Evolutionary conservation across 2,329 filamentous ascomycete genomes (phyloP).

Genomic region (Fusarium ambrosium): DNA sequence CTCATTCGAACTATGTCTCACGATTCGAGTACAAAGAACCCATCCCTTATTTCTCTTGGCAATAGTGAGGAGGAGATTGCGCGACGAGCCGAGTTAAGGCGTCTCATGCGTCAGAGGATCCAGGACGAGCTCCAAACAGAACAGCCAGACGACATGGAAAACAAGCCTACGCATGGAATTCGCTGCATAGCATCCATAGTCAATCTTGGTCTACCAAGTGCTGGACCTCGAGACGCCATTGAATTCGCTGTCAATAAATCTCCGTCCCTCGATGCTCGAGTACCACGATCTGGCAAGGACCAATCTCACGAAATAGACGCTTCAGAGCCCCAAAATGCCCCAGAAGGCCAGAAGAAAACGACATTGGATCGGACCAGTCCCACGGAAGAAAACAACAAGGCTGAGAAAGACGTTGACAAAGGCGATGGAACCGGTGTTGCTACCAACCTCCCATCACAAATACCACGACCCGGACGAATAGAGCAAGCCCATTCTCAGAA

Average conservation of each 20-base stretch:
- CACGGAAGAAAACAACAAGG: neutral
- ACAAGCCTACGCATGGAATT: slow-evolving; percentile 45
- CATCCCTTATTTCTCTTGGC: slow-evolving; percentile 58
- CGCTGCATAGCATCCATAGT: slow-evolving; percentile 44
- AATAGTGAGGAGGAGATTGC: slow-evolving; percentile 67
- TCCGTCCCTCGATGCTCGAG: slow-evolving; percentile 5
- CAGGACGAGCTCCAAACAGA: slow-evolving; percentile 68
- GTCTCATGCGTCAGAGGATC: slow-evolving; percentile 69
- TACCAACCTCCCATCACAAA: neutral
- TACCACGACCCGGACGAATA: slow-evolving; percentile 9
- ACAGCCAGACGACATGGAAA: slow-evolving; percentile 51
- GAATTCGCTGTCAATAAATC: slow-evolving; percentile 56
- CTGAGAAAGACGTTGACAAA: neutral
- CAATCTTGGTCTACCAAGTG: slow-evolving; percentile 49
- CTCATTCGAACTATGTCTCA: slow-evolving; percentile 62
- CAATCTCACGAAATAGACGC: slow-evolving; percentile 3
- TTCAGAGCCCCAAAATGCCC: neutral
- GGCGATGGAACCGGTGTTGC: neutral
- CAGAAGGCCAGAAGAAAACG: neutral
- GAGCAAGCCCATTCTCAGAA: slow-evolving; percentile 26
- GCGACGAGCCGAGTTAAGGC: slow-evolving; percentile 67
- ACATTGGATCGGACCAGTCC: neutral
- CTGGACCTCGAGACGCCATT: slow-evolving; percentile 64
- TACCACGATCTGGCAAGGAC: slow-evolving; percentile 4
- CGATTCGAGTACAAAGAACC: slow-evolving; percentile 56